A percentile compares a stretch with the other conserved stretches of the same genome.
Evolutionary conservation across 176 grass and related monocot genomes (phyloP).

Genomic region (Eragrostis nindensis): DNA sequence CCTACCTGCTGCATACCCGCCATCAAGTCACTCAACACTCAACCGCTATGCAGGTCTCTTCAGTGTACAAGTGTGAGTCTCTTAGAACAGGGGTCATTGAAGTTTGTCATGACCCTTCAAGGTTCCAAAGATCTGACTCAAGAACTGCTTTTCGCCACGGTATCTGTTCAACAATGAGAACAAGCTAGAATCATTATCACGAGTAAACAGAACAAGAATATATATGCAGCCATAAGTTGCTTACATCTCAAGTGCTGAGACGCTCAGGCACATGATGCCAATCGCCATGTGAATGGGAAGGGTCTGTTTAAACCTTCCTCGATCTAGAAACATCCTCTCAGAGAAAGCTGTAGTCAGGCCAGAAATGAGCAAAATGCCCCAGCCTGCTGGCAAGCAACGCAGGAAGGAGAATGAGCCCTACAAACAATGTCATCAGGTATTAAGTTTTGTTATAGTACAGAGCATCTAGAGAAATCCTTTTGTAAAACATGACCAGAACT

Average conservation of each 20-base stretch:
- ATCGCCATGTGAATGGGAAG: slow-evolving; percentile 75
- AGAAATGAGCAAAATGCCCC: slow-evolving; percentile 77
- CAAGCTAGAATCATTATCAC: slow-evolving; percentile 6
- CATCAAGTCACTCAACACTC: too few relatives aligned
- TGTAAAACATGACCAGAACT: slow-evolving; percentile 29
- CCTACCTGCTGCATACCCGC: background rate
- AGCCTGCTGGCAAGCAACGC: slow-evolving; percentile 76
- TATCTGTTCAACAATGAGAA: slow-evolving; percentile 58
- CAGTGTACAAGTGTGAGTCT: background rate
- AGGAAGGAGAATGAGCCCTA: slow-evolving; percentile 74
- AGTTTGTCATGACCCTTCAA: slow-evolving; percentile 28
- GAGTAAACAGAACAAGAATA: background rate
- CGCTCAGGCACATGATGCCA: slow-evolving; percentile 71
- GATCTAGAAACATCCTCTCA: slow-evolving; percentile 73
- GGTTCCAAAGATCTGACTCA: slow-evolving; percentile 57
- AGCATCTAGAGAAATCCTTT: background rate
- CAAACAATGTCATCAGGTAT: slow-evolving; percentile 24
- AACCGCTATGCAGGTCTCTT: background rate
- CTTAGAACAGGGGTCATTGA: background rate
- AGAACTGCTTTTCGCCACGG: slow-evolving; percentile 73
- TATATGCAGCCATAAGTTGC: slow-evolving; percentile 1
- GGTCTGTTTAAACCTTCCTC: slow-evolving; percentile 71
- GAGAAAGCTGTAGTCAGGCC: slow-evolving; percentile 65
- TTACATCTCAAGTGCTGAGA: slow-evolving; percentile 79
- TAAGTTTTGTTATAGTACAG: slow-evolving; percentile 6